A percentile compares a stretch with the other conserved stretches of the same genome.
Evolutionary conservation across 306 rosid genomes (phyloP).

Genomic region (Albizia julibrissin): DNA sequence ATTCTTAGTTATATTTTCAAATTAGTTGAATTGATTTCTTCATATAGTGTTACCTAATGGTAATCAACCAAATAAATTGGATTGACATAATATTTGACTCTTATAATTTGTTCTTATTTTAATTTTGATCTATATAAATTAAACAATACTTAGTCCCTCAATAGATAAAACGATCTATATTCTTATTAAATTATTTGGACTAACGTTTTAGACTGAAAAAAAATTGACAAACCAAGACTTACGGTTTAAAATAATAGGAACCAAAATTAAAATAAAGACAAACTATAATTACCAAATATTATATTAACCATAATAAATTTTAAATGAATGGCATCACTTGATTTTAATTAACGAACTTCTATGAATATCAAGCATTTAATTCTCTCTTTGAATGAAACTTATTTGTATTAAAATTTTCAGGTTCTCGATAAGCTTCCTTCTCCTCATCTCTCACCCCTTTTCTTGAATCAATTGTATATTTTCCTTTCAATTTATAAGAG

Average conservation of each 20-base stretch:
- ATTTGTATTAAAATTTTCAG: no score
- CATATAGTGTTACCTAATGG: not conserved
- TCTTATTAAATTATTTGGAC: no score
- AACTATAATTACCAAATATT: not conserved
- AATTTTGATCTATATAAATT: no score
- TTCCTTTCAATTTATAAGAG: not conserved
- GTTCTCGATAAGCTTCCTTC: not conserved
- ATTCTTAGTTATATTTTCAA: not conserved
- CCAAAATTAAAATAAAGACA: no score
- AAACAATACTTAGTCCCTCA: no score
- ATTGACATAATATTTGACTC: no score
- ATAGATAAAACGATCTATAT: no score
- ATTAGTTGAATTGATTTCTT: not conserved
- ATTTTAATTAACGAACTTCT: not conserved
- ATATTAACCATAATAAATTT: not conserved
- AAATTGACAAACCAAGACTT: no score
- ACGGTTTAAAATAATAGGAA: no score
- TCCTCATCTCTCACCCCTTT: not conserved
- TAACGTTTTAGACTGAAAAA: no score
- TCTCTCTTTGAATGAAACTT: not conserved
- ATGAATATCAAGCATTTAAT: not conserved
- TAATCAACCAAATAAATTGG: no score
- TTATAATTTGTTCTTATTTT: no score
- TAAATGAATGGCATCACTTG: not conserved
- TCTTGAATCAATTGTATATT: not conserved